A percentile compares a stretch with the other conserved stretches of the same genome.
Evolutionary conservation across 202 grass and related monocot species (phyloP).

Genomic region (Carex sylvatica): DNA sequence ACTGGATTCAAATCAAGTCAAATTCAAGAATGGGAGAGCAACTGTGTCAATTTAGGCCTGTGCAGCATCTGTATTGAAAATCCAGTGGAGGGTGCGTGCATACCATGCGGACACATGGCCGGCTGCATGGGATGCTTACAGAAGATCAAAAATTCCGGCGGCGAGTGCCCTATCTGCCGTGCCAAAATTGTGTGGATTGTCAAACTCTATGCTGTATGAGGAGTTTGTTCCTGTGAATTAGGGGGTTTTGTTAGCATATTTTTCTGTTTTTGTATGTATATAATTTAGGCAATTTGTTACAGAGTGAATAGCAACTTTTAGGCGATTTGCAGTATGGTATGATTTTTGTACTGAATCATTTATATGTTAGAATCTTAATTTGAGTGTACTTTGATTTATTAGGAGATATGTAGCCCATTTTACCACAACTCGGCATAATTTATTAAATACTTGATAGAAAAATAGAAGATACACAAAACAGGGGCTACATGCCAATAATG

Average conservation of each 20-base stretch:
- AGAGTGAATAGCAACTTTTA: background rate
- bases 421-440: background rate
- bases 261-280: background rate
- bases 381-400: background rate
- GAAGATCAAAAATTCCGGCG: constrained; percentile 69
- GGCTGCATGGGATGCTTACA: constrained; percentile 92
- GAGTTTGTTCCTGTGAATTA: background rate
- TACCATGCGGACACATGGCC: constrained; percentile 96
- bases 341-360: background rate
- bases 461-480: background rate
- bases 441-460: background rate
- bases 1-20: constrained; percentile 25
- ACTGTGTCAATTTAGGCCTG: constrained; percentile 31
- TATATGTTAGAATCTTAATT: background rate
- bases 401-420: background rate
- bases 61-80: constrained; percentile 93
- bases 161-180: constrained; percentile 91
- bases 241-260: background rate
- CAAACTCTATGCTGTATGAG: constrained; percentile 79
- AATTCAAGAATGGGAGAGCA: constrained; percentile 12
- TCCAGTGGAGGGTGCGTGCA: constrained; percentile 83
- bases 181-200: constrained; percentile 64
- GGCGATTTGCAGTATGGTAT: background rate
- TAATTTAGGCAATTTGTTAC: background rate
- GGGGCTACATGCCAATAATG: background rate